A percentile compares a stretch with the other conserved stretches of the same genome.
Evolutionary conservation across 257 asterid genomes (phyloP).

Genomic region (Penstemon davidsonii): DNA sequence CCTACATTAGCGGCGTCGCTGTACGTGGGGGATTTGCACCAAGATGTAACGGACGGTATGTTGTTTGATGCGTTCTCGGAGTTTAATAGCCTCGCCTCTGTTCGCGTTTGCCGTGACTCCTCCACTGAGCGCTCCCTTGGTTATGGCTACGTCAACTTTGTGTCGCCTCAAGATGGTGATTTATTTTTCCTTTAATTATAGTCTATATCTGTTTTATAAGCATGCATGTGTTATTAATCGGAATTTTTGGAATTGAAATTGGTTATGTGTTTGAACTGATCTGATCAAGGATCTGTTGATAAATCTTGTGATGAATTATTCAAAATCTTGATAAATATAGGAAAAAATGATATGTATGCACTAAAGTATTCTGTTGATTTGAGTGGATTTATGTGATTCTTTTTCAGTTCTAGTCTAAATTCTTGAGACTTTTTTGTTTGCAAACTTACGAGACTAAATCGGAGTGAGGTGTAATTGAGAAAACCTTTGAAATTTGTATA

Average conservation of each 20-base stretch:
- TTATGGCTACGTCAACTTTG: constrained; percentile 56
- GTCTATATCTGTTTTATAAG: background rate
- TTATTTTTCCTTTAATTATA: background rate
- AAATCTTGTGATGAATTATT: background rate
- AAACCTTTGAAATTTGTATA: no score
- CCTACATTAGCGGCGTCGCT: constrained; percentile 40
- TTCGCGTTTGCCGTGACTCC: constrained; percentile 57
- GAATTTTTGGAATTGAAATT: background rate
- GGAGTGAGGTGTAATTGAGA: no score
- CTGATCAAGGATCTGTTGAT: constrained; percentile 5
- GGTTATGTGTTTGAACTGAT: constrained; percentile 16
- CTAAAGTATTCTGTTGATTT: background rate
- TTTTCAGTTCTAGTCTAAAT: background rate
- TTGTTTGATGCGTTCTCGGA: constrained; percentile 45
- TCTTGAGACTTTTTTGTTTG: background rate
- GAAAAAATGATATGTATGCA: background rate
- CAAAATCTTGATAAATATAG: background rate
- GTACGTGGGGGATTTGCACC: constrained; percentile 57
- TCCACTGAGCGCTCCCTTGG: constrained; percentile 51
- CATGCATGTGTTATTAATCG: constrained; percentile 16
- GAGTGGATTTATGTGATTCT: constrained; percentile 8
- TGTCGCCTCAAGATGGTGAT: constrained; percentile 50
- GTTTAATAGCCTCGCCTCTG: constrained; percentile 45
- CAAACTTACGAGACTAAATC: background rate
- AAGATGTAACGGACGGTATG: constrained; percentile 43